Evolutionary conservation across 2,329 filamentous ascomycete genomes (phyloP), one percentile per base, ranked within the genome.

Genomic region (Lachnellula cervina): DNA sequence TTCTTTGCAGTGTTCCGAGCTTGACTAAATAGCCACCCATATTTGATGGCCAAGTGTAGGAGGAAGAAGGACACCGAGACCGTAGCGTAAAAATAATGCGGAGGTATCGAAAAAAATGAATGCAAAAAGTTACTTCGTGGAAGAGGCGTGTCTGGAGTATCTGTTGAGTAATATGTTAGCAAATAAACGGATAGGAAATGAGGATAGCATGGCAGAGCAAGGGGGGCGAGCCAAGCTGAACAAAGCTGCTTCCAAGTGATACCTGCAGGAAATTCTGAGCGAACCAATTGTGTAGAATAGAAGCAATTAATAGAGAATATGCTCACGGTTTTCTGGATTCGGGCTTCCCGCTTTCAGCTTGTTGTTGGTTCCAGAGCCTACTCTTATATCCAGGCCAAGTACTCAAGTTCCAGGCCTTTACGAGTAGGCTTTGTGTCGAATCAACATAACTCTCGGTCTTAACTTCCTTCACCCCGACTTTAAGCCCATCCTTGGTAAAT

Each of bases 401-500:
- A 40, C 68, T 70, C 55, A 84, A 66, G 64, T 86, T 84, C 83
- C 83, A 87, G 1, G 83, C 82, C 72, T 84, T 86, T 55, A 86
- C 82, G 52, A 86, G 72, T 72, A 79, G 82, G 62, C 78, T 83
- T 74, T 92, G 88, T 17, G 88, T 90, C 66, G 77, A 78, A 64
- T 91, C 88, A 65, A 89, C 82, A 68, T 90, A 89, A 48, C 80
- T 81, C 73, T 91, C 88, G 52, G 81, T 79, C 62, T 80, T 78
- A 49, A 87, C 72, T 58, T 89, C 78, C 72, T 86, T 87, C 59
- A 92, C 80, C 49, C 84, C 84, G 45, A 92, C 86, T 58, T 82
- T 81, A 58, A 89, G 73, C 54, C 88, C 88, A 55, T 90, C 88
- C 69, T 88, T 89, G 40, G 84, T 86, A 71, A 90, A 88, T 42